Base-by-base conservation (phyloP, 2,329 filamentous ascomycete genomes). In the Graphilbum sp. region DNA sequence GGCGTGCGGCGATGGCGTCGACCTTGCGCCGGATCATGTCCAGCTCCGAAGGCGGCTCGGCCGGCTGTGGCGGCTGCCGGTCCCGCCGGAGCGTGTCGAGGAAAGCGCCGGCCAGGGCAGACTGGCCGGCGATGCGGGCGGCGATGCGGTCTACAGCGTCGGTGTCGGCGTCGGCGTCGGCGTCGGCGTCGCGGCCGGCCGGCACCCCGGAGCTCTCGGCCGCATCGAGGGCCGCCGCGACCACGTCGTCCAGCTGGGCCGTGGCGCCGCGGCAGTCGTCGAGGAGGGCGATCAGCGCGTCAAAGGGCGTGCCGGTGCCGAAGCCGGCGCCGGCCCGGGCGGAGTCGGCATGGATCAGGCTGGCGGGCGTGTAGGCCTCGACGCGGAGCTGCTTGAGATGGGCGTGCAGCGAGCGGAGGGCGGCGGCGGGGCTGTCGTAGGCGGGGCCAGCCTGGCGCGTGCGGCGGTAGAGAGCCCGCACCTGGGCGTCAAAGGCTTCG, bases 11-110 rank as follows among this genome's bases (percentile, higher is more conserved):
- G 44, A 77, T 66, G 23, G 54, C 54, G 46, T 78, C 72, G 24
- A 77, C 66, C 47, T 75, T 72, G 49, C 72, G 66, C 51, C 73
- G 68, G 48, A 77, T 73, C 8, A 52, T 50, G 40, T 75, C 66
- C 25, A 74, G 54, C 19, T 61, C 55, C 10, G 15, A 12, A 9
- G 15, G 27, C 27, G 23, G 35, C 48, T 47, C 58, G 49, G 44
- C 60, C 64, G 16, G 56, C 19, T 1, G 54, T 0, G 61, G 59
- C 40, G 64, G 62, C 40, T n/a, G n/a, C n/a, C n/a, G n/a, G n/a
- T 67, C 61, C 32, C 72, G 49, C 49, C 75, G 69, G 16, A 76
- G 60, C 0, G 65, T 67, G 46, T 75, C 66, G 16, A 77, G 59
- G 43, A 76, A 72, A 47, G 64, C 55, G 38, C 69, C 66, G 34